These are phyloP conservation scores for Fusarium neocosmosporiellum DNA, from an alignment of 2,329 filamentous ascomycete genomes.

Conservation along the genomic window DNA sequence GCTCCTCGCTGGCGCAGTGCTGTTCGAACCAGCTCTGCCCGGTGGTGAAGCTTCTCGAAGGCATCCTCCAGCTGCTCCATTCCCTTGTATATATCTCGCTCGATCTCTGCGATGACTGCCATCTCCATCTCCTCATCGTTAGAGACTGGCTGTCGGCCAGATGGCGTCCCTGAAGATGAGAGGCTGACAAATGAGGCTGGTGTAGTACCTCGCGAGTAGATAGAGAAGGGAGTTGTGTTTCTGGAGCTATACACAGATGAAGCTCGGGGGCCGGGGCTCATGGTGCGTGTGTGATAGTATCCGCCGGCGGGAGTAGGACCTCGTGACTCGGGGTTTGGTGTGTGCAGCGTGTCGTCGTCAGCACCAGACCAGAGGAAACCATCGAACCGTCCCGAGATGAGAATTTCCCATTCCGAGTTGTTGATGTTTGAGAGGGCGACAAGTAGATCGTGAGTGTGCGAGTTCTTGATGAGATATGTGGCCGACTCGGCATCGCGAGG, in stretches of 20 bases:
- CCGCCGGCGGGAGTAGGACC: conserved; percentile 66
- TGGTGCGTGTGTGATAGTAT: conserved; percentile 53
- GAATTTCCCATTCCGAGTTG: conserved; percentile 94
- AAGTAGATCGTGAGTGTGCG: conserved; percentile 84
- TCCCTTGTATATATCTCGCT: conserved; percentile 90
- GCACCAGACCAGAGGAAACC: conserved; percentile 95
- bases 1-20: conserved; percentile 85
- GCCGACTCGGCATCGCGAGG: conserved; percentile 89
- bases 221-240: conserved; percentile 60
- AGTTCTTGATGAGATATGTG: conserved; percentile 87
- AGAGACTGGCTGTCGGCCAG: conserved; percentile 73
- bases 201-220: conserved; percentile 67
- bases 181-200: conserved; percentile 69
- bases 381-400: conserved; percentile 93
- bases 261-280: conserved; percentile 55
- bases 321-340: conserved; percentile 59
- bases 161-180: conserved; percentile 59
- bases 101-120: conserved; percentile 87
- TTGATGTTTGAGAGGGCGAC: conserved; percentile 90
- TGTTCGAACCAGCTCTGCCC: conserved; percentile 83
- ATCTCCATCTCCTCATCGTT: conserved; percentile 96
- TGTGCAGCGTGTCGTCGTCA: conserved; percentile 65
- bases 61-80: conserved; percentile 97
- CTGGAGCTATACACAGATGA: conserved; percentile 57
- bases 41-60: conserved; percentile 89